A percentile compares a stretch with the other conserved stretches of the same genome.
phyloP scores from a whole-genome alignment of 2,329 filamentous ascomycete species.

The Penicillium sp. region DNA sequence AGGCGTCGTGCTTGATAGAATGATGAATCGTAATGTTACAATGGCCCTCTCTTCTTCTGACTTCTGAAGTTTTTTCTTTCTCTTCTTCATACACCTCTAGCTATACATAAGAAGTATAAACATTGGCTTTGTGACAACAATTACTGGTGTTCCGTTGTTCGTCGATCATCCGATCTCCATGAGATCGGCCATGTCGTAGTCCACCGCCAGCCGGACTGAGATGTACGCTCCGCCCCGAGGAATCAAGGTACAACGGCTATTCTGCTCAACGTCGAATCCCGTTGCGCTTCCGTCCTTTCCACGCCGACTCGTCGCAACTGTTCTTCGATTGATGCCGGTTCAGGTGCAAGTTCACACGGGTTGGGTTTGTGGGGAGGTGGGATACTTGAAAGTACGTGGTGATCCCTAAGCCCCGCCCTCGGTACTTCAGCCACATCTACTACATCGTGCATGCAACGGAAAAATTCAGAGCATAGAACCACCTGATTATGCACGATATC shows the following conservation, averaged over 20 bases:
- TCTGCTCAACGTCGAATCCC: slow-evolving; percentile 14
- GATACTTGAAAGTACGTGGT: slow-evolving; percentile 18
- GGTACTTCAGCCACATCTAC: slow-evolving; percentile 17
- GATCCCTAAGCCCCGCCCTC: not conserved
- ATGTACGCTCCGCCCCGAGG: slow-evolving; percentile 37
- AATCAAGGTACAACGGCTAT: slow-evolving; percentile 24
- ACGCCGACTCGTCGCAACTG: slow-evolving; percentile 12
- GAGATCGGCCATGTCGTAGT: slow-evolving; percentile 10
- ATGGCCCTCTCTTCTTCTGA: not conserved
- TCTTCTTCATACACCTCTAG: not conserved
- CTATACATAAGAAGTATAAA: not conserved
- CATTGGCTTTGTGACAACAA: not conserved
- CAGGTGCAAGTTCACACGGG: slow-evolving; percentile 11
- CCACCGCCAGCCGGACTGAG: slow-evolving; percentile 33
- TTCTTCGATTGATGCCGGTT: slow-evolving; percentile 16
- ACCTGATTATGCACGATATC: not conserved
- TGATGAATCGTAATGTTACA: slow-evolving; percentile 1
- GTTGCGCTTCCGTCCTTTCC: slow-evolving; percentile 17
- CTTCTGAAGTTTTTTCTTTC: not conserved
- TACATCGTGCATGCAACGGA: slow-evolving; percentile 4
- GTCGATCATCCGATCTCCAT: not conserved
- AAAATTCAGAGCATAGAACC: slow-evolving; percentile 3
- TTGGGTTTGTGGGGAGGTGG: slow-evolving; percentile 15
- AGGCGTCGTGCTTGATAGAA: slow-evolving; percentile 6
- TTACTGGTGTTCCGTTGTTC: too few species aligned